Evolutionary conservation across 306 rosid genomes (phyloP), one percentile per base, ranked within the genome.

Genomic region (Aeschynomene evenia): DNA sequence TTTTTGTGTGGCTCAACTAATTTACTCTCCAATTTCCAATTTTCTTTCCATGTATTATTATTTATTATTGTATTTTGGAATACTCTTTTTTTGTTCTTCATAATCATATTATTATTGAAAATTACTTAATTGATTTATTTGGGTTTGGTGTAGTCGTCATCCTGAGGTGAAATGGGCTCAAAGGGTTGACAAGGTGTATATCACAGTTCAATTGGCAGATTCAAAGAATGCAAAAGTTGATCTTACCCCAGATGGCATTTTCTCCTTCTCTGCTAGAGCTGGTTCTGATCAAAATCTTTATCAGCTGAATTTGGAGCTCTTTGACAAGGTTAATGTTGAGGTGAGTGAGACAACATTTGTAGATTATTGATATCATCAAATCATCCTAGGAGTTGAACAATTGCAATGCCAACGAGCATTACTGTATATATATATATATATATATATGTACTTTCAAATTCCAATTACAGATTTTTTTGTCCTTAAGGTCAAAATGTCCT

Each of bases 101-200:
- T 14, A 16, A 14, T 45, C 7, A 1, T n/a, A 45, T 40, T 0
- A 3, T 45, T n/a, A n/a, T n/a, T n/a, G n/a, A n/a, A n/a, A n/a
- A n/a, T n/a, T n/a, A n/a, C n/a, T n/a, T n/a, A n/a, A n/a, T n/a
- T n/a, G n/a, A n/a, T n/a, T n/a, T n/a, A n/a, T 45, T 45, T 5
- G 7, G 8, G 20, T 5, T 45, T 23, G 21, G 31, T 67, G 85
- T 74, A 95, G 97, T 78, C 99, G 92, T 83, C 96, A 85, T 87
- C 99, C 99, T 5, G 99, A 95, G 77, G 86, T 91, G 65, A 95
- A 89, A 86, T 95, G 99, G 99, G 96, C 99, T 74, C 91, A 95
- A 84, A 89, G 99, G 78, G 82, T 22, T 20, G 97, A 91, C 83
- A 89, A 87, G 86, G 95, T 95, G 59, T 95, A 76, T 73, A 48